phyloP scores from a whole-genome alignment of 2,329 filamentous ascomycete species.

The Epichloe sibirici region DNA sequence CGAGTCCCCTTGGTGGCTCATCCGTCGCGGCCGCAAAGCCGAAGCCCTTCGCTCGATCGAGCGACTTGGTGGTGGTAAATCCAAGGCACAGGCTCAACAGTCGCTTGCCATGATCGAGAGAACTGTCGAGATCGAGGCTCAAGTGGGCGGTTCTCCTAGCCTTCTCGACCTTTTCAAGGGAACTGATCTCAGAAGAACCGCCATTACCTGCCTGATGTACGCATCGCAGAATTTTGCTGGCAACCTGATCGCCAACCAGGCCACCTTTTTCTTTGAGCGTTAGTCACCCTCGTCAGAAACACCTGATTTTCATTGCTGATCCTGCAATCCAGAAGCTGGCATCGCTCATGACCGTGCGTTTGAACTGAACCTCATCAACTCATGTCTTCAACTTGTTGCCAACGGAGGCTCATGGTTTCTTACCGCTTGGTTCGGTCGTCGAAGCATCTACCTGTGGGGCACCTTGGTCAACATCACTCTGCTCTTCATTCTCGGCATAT shows the following conservation, averaged over 20 bases:
- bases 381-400: slow-evolving; percentile 20
- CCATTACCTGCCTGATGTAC: slow-evolving; percentile 45
- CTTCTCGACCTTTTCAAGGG: slow-evolving; percentile 41
- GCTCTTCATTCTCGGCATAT: slow-evolving; percentile 24
- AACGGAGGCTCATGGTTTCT: slow-evolving; percentile 23
- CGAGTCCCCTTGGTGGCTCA: slow-evolving; percentile 42
- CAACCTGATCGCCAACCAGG: slow-evolving; percentile 50
- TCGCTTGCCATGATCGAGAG: slow-evolving; percentile 45
- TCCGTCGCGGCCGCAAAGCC: slow-evolving; percentile 32
- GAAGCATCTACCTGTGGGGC: slow-evolving; percentile 27
- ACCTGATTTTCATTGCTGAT: not conserved
- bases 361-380: slow-evolving; percentile 16
- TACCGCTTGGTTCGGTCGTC: slow-evolving; percentile 25
- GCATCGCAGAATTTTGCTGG: slow-evolving; percentile 47
- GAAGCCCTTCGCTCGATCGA: slow-evolving; percentile 31
- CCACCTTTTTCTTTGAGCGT: slow-evolving; percentile 44
- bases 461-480: slow-evolving; percentile 21
- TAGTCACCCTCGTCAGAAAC: slow-evolving; percentile 5
- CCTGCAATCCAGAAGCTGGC: slow-evolving; percentile 8
- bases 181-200: slow-evolving; percentile 39
- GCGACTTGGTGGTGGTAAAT: slow-evolving; percentile 24
- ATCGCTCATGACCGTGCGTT: slow-evolving; percentile 12
- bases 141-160: slow-evolving; percentile 26
- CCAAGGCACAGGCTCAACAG: slow-evolving; percentile 16
- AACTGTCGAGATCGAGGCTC: slow-evolving; percentile 38